phyloP scores from a whole-genome alignment of 2,329 filamentous ascomycete genomes.

The Alternaria incomplexa region DNA sequence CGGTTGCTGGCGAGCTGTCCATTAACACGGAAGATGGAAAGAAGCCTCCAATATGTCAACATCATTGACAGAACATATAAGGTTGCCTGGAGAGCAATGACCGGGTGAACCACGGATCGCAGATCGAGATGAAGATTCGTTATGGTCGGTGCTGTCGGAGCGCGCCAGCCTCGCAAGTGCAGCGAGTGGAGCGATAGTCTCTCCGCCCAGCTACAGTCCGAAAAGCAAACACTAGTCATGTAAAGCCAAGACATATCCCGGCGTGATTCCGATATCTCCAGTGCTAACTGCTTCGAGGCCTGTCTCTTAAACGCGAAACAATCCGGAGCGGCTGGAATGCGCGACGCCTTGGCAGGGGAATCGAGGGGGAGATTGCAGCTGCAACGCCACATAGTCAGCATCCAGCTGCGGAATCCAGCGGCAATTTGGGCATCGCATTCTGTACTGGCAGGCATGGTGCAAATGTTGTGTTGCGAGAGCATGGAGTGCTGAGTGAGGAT shows the following conservation, averaged over 20 bases:
- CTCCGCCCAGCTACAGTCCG: background rate
- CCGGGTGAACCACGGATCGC: background rate
- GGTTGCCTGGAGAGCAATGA: slow-evolving; percentile 1
- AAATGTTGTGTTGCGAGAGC: background rate
- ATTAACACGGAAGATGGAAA: background rate
- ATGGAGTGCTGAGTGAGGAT: background rate
- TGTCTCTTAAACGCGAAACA: slow-evolving; percentile 7
- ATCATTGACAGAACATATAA: background rate
- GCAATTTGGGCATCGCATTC: background rate
- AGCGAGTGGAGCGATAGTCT: background rate
- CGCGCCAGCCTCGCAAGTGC: background rate
- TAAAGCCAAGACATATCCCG: background rate
- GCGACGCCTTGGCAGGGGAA: slow-evolving; percentile 16
- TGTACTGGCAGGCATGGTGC: background rate
- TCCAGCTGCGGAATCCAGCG: background rate
- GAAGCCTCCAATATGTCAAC: background rate
- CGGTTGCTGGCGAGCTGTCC: background rate
- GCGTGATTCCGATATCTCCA: background rate
- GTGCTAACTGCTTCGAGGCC: background rate
- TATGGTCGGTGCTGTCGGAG: background rate
- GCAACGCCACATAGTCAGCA: background rate
- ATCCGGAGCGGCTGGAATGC: background rate
- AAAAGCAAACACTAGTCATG: slow-evolving; percentile 3
- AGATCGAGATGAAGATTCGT: background rate
- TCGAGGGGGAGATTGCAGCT: slow-evolving; percentile 3